Conservation (phyloP, 2,329 filamentous ascomycete species). For the Fusarium odoratissimum region DNA sequence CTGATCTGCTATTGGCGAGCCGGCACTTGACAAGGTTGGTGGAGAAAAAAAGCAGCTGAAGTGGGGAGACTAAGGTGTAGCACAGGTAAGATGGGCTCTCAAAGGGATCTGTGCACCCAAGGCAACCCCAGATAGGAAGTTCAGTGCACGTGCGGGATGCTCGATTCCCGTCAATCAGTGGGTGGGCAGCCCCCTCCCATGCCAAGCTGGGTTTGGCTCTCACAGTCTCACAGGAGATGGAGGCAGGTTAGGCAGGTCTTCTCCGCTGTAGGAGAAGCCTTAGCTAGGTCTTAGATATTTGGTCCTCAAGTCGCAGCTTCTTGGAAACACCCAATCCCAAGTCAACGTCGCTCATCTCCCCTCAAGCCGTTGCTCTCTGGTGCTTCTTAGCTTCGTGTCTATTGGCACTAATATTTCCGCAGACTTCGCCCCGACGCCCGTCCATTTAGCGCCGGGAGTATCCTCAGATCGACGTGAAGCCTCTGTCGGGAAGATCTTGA, state of each 20-base stretch:
- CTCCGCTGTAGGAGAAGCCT: background rate
- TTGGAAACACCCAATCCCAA: background rate
- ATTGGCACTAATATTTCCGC: slow-evolving; percentile 15
- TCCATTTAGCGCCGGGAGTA: slow-evolving; percentile 40
- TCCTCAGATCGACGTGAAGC: slow-evolving; percentile 31
- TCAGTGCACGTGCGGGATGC: slow-evolving; percentile 29
- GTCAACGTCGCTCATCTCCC: background rate
- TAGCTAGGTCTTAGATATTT: background rate
- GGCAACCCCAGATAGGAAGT: slow-evolving; percentile 26
- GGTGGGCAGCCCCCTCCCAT: slow-evolving; percentile 24
- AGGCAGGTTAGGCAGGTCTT: background rate
- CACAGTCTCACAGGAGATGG: background rate
- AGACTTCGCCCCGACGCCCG: slow-evolving; percentile 14
- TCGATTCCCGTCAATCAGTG: slow-evolving; percentile 39
- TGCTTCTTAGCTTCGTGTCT: background rate
- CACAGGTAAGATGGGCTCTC: slow-evolving; percentile 4
- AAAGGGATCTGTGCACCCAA: slow-evolving; percentile 26
- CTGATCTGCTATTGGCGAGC: slow-evolving; percentile 12
- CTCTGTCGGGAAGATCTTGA: slow-evolving; percentile 32
- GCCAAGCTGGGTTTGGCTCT: slow-evolving; percentile 22
- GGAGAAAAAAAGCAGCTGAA: slow-evolving; percentile 13
- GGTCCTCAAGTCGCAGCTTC: background rate
- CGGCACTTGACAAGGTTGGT: slow-evolving; percentile 23
- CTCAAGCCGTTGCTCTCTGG: background rate
- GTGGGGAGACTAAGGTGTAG: slow-evolving; percentile 32